Base-by-base conservation (phyloP, 495 filamentous ascomycete genomes). In the Penicillium diatomitis region DNA sequence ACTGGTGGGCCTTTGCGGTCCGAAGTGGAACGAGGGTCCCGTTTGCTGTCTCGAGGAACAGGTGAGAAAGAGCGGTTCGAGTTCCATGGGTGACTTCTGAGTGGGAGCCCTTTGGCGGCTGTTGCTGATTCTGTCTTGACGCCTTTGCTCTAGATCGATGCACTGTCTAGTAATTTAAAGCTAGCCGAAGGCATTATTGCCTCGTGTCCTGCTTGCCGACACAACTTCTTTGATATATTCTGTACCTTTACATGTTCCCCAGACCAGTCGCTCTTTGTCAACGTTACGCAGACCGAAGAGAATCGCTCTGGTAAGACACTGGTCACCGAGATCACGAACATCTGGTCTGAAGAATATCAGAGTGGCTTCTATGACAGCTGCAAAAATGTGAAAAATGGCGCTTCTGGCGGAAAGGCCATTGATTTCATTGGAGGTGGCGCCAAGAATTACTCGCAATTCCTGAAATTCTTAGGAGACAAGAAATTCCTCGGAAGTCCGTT, bases 201-300 rank as follows among this genome's bases (percentile, higher is more conserved):
- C 31, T 84, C 88, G 27, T 98, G 92, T 68, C 92, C 92, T 8
- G 92, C 92, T 29, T 98, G 92, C 75, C 90, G 88, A 68, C 83
- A 85, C 46, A 98, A 98, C 70, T 98, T 98, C 68, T 96, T 86
- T 76, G 90, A 97, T 72, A 79, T 94, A 39, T 98, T 98, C 60
- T 98, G 92, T 70, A 89, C 88, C 4, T 95, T 98, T 54, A 96
- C 90, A 12, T 98, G 92, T 72, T 97, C 94, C 7, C 90, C 94
- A 6, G 84, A 97, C 60, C 92, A 98, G 65, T 95, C 88, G 4
- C 74, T 96, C 2, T 98, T 98, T 58, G 71, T 97, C 60, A 98
- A 98, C 61, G 85, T 98, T 38, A 96, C 92, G 5, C 68, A 83
- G 44, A 86, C 85, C 1, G 68, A 81, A 53, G 68, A 76, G 51